Conservation (phyloP, 495 filamentous ascomycete genomes). For the Penicillium cinerascens region DNA sequence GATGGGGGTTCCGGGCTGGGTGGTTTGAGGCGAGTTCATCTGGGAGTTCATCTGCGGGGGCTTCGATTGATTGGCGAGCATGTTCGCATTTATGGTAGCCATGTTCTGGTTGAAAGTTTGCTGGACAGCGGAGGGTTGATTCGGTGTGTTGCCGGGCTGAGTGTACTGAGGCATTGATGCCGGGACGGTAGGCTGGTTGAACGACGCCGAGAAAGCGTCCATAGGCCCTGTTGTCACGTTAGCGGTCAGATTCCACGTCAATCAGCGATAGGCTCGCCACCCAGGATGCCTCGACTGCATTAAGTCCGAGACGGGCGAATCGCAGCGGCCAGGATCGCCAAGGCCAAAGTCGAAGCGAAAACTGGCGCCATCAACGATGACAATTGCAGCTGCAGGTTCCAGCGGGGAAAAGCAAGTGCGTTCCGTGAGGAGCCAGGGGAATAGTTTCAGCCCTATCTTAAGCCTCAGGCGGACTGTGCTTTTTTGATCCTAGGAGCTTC, state of each 20-base stretch:
- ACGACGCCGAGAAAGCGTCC: conserved; percentile 41
- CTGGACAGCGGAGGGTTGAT: conserved; percentile 32
- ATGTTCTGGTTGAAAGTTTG: conserved; percentile 40
- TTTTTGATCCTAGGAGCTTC: background rate
- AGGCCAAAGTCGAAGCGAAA: conserved; percentile 2
- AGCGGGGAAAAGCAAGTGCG: background rate
- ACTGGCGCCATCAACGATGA: conserved; percentile 1
- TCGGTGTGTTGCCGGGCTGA: conserved; percentile 30
- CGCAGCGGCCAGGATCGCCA: background rate
- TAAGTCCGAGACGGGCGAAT: conserved; percentile 3
- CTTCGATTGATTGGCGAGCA: conserved; percentile 34
- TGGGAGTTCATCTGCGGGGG: conserved; percentile 27
- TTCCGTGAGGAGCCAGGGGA: background rate
- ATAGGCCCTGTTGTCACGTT: conserved; percentile 31
- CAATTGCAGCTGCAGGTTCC: conserved; percentile 6
- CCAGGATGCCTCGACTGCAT: background rate
- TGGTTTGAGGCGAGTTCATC: conserved; percentile 4
- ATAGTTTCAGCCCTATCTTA: conserved; percentile 3
- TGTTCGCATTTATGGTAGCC: conserved; percentile 36
- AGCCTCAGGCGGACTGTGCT: conserved; percentile 2
- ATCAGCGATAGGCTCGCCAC: conserved; percentile 7
- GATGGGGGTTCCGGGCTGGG: conserved; percentile 40
- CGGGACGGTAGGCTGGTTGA: conserved; percentile 36
- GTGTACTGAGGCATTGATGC: conserved; percentile 36
- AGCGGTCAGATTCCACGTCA: conserved; percentile 11